Evolutionary conservation across 345 rosid genomes (phyloP), one percentile per base, ranked within the genome.

Genomic region (Erysimum cheiranthoides): DNA sequence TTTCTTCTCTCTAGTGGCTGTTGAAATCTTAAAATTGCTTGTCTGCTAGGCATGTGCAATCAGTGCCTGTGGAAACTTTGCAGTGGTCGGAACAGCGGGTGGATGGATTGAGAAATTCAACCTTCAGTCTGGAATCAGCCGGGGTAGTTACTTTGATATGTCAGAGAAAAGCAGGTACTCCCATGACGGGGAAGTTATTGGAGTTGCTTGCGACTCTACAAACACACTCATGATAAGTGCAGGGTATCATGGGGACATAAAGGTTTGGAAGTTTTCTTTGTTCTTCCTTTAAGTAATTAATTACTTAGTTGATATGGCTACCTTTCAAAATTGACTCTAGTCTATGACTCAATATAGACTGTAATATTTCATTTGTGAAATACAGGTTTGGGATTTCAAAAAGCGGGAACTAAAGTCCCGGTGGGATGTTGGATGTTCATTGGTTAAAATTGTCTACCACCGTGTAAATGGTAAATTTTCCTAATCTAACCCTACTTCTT

Each of bases 61-160:
- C 52, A 95, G 97, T 82, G 96, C 98, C 5, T 95, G 99, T 81
- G 98, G 99, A 73, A 90, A 95, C 86, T 92, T 92, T 84, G 94
- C 97, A 50, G 82, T 95, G 70, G 82, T 95, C 0, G 99, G 99
- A 73, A 92, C 97, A 16, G 88, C 90, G 0, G 82, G 97, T 82
- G 99, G 99, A 74, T 95, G 94, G 93, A 87, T 92, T 53, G 99
- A 95, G 83, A 80, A 89, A 61, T 95, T 95, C 81, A 95, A 95
- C 62, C 94, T 95, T 74, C 99, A 95, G 68, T 92, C 99, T 73
- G 99, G 99, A 80, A 80, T 85, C 53, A 89, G 96, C 84, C 88
- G 98, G 62, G 98, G 98, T 65, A 85, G 91, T 72, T 95, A 90
- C 71, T 13, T 85, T 51, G 99, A 95, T 77, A 61, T 18, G 60